These are phyloP conservation scores for Pseudevernia furfuracea DNA, from an alignment of 495 filamentous ascomycete genomes.

Conservation along the genomic window DNA sequence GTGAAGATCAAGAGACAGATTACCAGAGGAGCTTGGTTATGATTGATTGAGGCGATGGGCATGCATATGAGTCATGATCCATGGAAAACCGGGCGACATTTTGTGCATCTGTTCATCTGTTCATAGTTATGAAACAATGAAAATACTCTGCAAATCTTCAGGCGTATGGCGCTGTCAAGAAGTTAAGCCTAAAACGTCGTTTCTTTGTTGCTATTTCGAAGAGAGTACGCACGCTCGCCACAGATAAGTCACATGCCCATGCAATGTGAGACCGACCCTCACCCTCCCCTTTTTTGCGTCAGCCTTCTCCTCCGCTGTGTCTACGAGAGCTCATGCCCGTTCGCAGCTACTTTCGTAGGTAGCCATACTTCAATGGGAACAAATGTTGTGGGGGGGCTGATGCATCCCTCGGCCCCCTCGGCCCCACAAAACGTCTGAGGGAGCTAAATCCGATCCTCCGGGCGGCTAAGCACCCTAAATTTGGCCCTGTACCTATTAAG, in stretches of 20 bases:
- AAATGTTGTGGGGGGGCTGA: background rate
- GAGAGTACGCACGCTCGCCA: background rate
- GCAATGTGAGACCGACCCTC: background rate
- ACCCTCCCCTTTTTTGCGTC: background rate
- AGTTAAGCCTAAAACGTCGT: background rate
- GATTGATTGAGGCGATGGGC: background rate
- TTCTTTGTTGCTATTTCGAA: background rate
- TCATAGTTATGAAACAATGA: background rate
- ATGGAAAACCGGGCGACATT: conserved; percentile 6
- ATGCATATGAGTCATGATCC: conserved; percentile 2
- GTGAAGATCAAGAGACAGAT: background rate
- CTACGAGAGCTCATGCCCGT: background rate
- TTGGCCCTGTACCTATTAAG: background rate
- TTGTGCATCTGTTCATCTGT: background rate
- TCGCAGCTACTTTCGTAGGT: background rate
- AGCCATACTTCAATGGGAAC: background rate
- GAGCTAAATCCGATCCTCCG: background rate
- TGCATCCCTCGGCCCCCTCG: too few species aligned
- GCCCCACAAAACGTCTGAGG: too few species aligned
- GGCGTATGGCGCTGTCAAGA: background rate
- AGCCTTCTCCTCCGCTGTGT: background rate
- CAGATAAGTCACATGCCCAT: background rate
- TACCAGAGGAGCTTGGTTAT: background rate
- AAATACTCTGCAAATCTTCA: background rate
- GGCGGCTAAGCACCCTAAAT: conserved; percentile 4